These are phyloP conservation scores for Chaetomium globosum DNA, from an alignment of 2,329 filamentous ascomycete species.

Conservation along the genomic window DNA sequence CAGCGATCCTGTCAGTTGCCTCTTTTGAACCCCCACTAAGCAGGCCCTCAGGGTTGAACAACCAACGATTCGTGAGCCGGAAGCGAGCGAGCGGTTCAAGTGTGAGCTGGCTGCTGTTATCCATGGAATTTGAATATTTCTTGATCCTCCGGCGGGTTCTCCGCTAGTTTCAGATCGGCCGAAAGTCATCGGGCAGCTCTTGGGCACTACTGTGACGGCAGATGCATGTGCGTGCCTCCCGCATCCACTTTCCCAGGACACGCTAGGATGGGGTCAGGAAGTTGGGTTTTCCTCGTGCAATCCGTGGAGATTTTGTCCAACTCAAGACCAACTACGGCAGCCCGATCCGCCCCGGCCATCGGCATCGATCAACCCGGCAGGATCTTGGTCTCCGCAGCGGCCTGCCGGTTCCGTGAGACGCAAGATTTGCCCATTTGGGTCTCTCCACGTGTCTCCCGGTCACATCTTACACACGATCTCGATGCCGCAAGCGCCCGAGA, in stretches of 20 bases:
- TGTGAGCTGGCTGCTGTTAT: neutral
- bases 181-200: slow-evolving; percentile 23
- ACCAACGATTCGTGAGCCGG: neutral
- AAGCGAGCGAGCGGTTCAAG: neutral
- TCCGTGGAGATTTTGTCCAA: neutral
- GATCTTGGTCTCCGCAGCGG: slow-evolving; percentile 24
- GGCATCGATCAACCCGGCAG: slow-evolving; percentile 23
- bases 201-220: slow-evolving; percentile 17
- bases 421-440: slow-evolving; percentile 30
- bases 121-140: neutral
- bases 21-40: neutral
- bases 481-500: slow-evolving; percentile 26
- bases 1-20: neutral
- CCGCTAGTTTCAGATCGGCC: slow-evolving; percentile 10
- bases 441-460: slow-evolving; percentile 34
- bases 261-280: slow-evolving; percentile 7
- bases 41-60: neutral
- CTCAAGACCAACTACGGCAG: slow-evolving; percentile 9
- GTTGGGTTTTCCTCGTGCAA: neutral
- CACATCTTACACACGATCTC: slow-evolving; percentile 27
- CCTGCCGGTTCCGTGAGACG: slow-evolving; percentile 11
- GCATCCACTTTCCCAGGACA: slow-evolving; percentile 2
- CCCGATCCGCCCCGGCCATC: slow-evolving; percentile 8
- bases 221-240: slow-evolving; percentile 19
- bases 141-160: neutral